phyloP scores from a whole-genome alignment of 345 rosid species.

The Linum usitatissimum region DNA sequence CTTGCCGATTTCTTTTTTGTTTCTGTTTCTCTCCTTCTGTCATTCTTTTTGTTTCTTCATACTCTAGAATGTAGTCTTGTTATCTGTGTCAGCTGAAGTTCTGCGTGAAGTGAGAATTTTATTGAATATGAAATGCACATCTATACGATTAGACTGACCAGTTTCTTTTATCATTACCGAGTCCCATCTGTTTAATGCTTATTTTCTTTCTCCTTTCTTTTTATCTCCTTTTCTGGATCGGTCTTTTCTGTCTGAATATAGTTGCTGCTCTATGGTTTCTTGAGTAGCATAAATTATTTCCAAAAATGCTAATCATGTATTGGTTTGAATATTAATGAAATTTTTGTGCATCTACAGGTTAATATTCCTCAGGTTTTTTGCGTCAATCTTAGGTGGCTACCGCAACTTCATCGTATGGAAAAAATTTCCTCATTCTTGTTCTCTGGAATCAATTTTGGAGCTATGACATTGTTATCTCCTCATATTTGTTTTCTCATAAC shows the following conservation, averaged over 20 bases:
- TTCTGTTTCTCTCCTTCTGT: not conserved
- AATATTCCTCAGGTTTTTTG: slow-evolving; percentile 84
- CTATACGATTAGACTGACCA: not conserved
- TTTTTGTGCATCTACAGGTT: slow-evolving; percentile 48
- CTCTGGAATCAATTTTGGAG: slow-evolving; percentile 10
- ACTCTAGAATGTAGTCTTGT: not conserved
- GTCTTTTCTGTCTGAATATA: too few species aligned
- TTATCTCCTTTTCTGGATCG: too few species aligned
- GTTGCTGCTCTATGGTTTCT: not conserved
- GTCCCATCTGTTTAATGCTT: too few species aligned
- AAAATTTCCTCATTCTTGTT: slow-evolving; percentile 9
- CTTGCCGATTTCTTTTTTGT: not conserved
- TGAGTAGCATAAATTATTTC: not conserved
- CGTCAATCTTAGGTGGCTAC: slow-evolving; percentile 91
- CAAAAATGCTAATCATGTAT: slow-evolving; percentile 6
- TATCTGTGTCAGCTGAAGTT: not conserved
- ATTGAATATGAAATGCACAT: not conserved
- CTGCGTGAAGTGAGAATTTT: not conserved
- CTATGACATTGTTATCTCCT: slow-evolving; percentile 3
- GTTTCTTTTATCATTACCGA: too few species aligned
- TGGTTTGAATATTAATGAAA: slow-evolving; percentile 6
- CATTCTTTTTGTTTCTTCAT: not conserved
- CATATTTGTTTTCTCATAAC: slow-evolving; percentile 11
- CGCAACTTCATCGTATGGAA: slow-evolving; percentile 87
- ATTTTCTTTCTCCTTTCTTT: too few species aligned